Percentiles rank a stretch among this genome's conserved stretches.
These are phyloP conservation scores for Thuidium tamariscinum DNA, from an alignment of 225 moss, liverwort and hornwort species.

Conservation along the genomic window DNA sequence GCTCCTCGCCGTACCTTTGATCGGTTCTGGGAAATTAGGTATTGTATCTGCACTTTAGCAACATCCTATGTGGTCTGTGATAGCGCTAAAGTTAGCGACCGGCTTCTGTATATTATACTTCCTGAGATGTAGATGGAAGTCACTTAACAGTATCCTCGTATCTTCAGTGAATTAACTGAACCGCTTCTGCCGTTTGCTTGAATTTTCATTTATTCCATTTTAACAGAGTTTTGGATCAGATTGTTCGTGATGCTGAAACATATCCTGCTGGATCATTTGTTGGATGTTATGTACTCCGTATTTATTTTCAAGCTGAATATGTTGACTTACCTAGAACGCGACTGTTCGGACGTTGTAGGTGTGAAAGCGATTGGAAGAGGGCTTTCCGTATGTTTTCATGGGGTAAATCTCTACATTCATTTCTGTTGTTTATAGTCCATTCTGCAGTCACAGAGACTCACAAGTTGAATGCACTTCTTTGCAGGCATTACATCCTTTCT, in stretches of 20 bases:
- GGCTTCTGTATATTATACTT: not conserved
- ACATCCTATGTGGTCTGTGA: not conserved
- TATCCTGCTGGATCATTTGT: not conserved
- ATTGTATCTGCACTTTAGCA: not conserved
- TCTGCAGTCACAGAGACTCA: not conserved
- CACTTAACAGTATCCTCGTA: not conserved
- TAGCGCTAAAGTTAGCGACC: not conserved
- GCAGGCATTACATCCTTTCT: slow-evolving; percentile 39
- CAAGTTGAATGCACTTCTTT: not conserved
- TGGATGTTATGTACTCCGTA: not conserved
- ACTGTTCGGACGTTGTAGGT: slow-evolving; percentile 12
- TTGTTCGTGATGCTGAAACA: not conserved
- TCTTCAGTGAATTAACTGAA: not conserved
- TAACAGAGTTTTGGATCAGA: not conserved
- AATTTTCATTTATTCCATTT: not conserved
- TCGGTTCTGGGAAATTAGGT: slow-evolving; percentile 54
- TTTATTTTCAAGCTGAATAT: not conserved
- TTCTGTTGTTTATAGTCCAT: not conserved
- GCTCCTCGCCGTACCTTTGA: slow-evolving; percentile 52
- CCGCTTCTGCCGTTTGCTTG: not conserved
- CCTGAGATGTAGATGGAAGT: not conserved
- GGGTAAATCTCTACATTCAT: slow-evolving; percentile 7
- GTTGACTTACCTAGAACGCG: not conserved
- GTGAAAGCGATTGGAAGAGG: slow-evolving; percentile 39
- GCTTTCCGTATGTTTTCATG: slow-evolving; percentile 50